Evolutionary conservation across 192 early-diverging fungal species (phyloP), one percentile per base, ranked within the genome.

Genomic region (Backusella morwellensis): DNA sequence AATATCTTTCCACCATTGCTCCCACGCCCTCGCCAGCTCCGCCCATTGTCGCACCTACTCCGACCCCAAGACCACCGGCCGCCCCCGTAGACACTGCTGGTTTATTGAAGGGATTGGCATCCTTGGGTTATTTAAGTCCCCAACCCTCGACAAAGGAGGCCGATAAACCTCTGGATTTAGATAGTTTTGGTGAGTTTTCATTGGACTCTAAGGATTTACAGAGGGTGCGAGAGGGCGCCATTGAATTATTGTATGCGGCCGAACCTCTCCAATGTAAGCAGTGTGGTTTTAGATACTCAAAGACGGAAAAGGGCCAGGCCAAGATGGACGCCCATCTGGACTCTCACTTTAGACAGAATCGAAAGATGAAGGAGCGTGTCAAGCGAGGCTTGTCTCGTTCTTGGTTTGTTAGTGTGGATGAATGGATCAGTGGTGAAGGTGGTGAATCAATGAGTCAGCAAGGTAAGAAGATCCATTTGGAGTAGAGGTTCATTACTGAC

Each of bases 311-410:
- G 44, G 95, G 94, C 2, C 85, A 91, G 74, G 84, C 85, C 29
- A 90, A 92, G 74, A 93, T 97, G 89, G 88, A 91, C 70, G 85
- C 88, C 50, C 97, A 99, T 82, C 72, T 99, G 38, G 97, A 99
- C 76, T 97, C 95, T 90, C 97, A 99, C 84, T 99, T 98, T 82
- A 87, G 97, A 38, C 95, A 97, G 83, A 99, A 99, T 81, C 85
- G 93, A 66, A 89, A 95, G 38, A 81, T 92, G 74, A 93, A 93
- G 81, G 95, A 97, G 71, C 89, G 91, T 74, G 91, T 86, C n/a
- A 93, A 93, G 75, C 90, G 92, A 50, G 91, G 93, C n/a, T 81
- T 94, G 54, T 91, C 92, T 36, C 90, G 97, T 42, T 94, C 93
- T 42, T 99, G 96, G 97, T 97, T 94, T 83, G 83, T 97, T 0